phyloP scores from a whole-genome alignment of 2,329 filamentous ascomycete species.

The Orbilia oligospora region DNA sequence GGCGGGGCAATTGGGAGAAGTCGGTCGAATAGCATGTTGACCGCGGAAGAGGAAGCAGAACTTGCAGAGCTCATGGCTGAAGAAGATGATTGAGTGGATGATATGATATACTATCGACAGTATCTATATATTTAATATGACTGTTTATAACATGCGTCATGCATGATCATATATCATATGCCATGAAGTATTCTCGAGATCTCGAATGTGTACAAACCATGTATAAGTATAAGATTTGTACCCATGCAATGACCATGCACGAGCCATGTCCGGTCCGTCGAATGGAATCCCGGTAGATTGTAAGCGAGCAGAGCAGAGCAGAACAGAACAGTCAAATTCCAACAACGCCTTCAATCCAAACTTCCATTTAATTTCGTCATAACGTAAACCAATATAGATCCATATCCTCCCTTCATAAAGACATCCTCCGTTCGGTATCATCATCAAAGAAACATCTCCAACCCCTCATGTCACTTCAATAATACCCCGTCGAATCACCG shows the following conservation, averaged over 20 bases:
- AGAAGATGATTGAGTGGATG: slow-evolving; percentile 69
- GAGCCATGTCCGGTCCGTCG: neutral
- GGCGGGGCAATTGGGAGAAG: slow-evolving; percentile 69
- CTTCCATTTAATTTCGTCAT: slow-evolving; percentile 27
- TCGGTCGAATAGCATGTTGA: slow-evolving; percentile 73
- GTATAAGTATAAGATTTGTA: neutral
- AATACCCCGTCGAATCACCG: neutral
- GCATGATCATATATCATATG: no score
- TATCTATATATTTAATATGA: neutral
- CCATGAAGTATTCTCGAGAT: no score
- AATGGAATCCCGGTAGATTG: slow-evolving; percentile 71
- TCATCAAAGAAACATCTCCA: neutral
- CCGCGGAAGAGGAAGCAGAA: slow-evolving; percentile 92
- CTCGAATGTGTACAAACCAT: no score
- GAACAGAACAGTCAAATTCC: neutral
- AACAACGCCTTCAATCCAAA: slow-evolving; percentile 11
- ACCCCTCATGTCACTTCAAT: slow-evolving; percentile 19
- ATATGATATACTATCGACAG: neutral
- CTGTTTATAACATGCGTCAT: neutral
- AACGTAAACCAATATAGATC: neutral
- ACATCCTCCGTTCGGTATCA: neutral
- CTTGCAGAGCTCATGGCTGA: slow-evolving; percentile 91
- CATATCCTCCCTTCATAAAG: neutral
- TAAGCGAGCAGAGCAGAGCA: slow-evolving; percentile 89
- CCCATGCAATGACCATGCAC: neutral